Base-by-base conservation (phyloP, 2,329 filamentous ascomycete genomes). In the Phymatotrichopsis omnivora region DNA sequence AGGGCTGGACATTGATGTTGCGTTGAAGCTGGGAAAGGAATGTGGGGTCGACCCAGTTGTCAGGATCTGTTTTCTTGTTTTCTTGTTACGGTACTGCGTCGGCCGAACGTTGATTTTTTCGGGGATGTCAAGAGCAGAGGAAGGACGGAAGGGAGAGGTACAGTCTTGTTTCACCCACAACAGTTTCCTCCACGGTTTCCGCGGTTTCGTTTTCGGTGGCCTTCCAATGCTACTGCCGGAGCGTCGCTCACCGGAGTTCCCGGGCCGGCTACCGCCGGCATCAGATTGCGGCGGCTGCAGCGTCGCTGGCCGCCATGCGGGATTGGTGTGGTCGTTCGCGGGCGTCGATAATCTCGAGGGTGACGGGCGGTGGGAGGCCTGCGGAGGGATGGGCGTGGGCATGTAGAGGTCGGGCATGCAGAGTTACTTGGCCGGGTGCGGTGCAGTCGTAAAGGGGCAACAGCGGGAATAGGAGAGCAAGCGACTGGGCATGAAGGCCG, bases 141-240 rank as follows among this genome's bases (percentile, higher is more conserved):
- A 30, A 7, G 7, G 29, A 14, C 12, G 31, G 19, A 24, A 27
- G n/a, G 19, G 33, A 17, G n/a, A 65, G 78, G 54, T 68, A 87
- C 83, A 94, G 25, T 83, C 84, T 63, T 96, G 91, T 66, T 93
- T 94, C 60, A 98, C 87, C 91, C 91, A 98, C 44, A 98, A 74
- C 55, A 98, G 67, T 68, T 96, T 96, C 72, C 93, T 93, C 84
- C 89, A 96, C 8, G 76, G 49, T 29, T 55, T 56, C 29, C 52
- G 49, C 20, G 52, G 55, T 29, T 31, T 53, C 11, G 22, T 28
- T 31, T 33, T 39, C 29, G 37, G 42, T 14, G 40, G 45, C 10
- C 42, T n/a, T n/a, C n/a, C n/a, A n/a, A n/a, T n/a, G n/a, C n/a
- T n/a, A n/a, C n/a, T n/a, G n/a, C n/a, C n/a, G n/a, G n/a, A n/a